Evolutionary conservation across 2,329 filamentous ascomycete species (phyloP).

Genomic region (Claviceps sp.): DNA sequence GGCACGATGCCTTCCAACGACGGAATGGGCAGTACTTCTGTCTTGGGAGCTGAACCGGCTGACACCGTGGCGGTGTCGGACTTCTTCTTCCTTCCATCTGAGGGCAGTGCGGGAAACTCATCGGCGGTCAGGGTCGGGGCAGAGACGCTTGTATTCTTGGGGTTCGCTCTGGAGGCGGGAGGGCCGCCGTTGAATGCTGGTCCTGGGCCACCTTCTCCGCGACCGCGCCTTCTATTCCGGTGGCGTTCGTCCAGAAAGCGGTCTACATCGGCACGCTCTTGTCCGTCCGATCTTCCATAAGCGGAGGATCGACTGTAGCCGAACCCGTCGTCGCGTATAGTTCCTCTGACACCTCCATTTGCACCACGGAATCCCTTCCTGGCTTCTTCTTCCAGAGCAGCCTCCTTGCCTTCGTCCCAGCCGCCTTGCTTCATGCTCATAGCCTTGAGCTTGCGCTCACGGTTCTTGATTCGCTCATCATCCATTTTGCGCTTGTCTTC

Average conservation of each 20-base stretch:
- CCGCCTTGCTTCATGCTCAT: slow-evolving; percentile 38
- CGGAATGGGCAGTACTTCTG: slow-evolving; percentile 4
- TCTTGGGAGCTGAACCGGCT: background rate
- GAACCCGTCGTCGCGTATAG: slow-evolving; percentile 21
- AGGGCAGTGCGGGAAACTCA: slow-evolving; percentile 24
- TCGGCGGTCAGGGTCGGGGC: slow-evolving; percentile 15
- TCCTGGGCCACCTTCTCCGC: slow-evolving; percentile 16
- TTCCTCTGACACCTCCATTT: slow-evolving; percentile 26
- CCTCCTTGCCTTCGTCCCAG: slow-evolving; percentile 47
- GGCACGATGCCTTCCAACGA: slow-evolving; percentile 14
- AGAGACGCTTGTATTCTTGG: background rate
- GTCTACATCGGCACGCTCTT: slow-evolving; percentile 21
- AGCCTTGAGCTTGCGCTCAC: slow-evolving; percentile 47
- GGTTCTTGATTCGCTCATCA: slow-evolving; percentile 46
- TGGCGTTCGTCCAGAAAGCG: slow-evolving; percentile 23
- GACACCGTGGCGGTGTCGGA: slow-evolving; percentile 7
- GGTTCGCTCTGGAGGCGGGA: slow-evolving; percentile 8
- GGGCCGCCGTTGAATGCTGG: slow-evolving; percentile 6
- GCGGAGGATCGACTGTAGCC: slow-evolving; percentile 29
- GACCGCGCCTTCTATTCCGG: slow-evolving; percentile 18
- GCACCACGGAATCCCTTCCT: slow-evolving; percentile 28
- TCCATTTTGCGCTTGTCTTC: slow-evolving; percentile 39
- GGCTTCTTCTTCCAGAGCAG: slow-evolving; percentile 26
- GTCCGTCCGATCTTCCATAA: slow-evolving; percentile 14
- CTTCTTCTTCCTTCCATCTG: slow-evolving; percentile 13